These are phyloP conservation scores for Capsicum baccatum DNA, from an alignment of 257 asterid species.

Conservation along the genomic window DNA sequence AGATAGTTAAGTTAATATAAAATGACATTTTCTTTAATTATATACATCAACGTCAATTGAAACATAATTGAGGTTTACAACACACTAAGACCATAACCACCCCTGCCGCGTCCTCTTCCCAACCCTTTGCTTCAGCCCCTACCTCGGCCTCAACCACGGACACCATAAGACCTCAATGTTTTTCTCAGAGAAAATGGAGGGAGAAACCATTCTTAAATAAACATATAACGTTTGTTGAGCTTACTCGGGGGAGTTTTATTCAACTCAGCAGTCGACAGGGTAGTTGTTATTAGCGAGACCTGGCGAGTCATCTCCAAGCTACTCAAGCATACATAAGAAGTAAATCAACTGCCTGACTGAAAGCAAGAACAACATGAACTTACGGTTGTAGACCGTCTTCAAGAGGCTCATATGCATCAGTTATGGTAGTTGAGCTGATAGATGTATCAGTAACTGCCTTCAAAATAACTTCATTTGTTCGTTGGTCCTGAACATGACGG, in stretches of 20 bases:
- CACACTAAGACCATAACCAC: constrained; percentile 35
- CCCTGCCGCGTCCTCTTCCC: constrained; percentile 49
- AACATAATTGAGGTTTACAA: too few relatives aligned
- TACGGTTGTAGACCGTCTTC: constrained; percentile 66
- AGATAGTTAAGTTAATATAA: too few relatives aligned
- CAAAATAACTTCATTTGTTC: constrained; percentile 49
- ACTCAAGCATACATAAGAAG: constrained; percentile 32
- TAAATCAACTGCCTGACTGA: constrained; percentile 16
- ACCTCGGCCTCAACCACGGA: constrained; percentile 46
- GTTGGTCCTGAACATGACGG: constrained; percentile 46
- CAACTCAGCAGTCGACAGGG: constrained; percentile 53
- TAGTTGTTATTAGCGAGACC: constrained; percentile 58
- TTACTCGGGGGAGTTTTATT: constrained; percentile 63
- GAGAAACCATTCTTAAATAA: not conserved
- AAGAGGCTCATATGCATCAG: constrained; percentile 63
- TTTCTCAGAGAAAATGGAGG: not conserved
- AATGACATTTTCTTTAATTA: too few relatives aligned
- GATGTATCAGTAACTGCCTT: constrained; percentile 50
- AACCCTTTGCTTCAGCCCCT: constrained; percentile 39
- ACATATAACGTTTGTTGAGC: constrained; percentile 10
- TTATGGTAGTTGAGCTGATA: constrained; percentile 63
- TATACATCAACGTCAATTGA: too few relatives aligned
- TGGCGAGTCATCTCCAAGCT: constrained; percentile 72
- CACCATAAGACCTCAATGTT: constrained; percentile 33
- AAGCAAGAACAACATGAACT: constrained; percentile 30